phyloP scores from a whole-genome alignment of 805 yeast species.

The Kazachstania africana region DNA sequence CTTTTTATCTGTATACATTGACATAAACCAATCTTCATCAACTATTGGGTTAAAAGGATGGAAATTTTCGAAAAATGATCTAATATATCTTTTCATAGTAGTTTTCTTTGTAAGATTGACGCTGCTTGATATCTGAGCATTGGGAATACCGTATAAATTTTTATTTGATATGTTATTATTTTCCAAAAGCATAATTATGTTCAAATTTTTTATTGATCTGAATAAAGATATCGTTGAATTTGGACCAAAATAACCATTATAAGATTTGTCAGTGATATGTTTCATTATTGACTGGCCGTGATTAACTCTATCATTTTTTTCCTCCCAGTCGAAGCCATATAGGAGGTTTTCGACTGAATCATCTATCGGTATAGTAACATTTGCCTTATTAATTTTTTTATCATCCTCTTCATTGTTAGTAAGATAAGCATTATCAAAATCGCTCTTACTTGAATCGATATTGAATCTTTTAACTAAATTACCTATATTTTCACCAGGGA shows the following conservation, averaged over 20 bases:
- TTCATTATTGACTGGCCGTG: neutral
- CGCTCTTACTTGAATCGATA: too few species aligned
- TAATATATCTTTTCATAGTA: conserved; percentile 26
- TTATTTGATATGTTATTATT: neutral
- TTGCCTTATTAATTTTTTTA: neutral
- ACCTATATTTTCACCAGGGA: conserved; percentile 39
- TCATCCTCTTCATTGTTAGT: neutral
- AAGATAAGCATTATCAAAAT: too few species aligned
- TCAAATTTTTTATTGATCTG: conserved; percentile 28
- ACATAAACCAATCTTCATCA: conserved; percentile 41
- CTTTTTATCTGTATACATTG: too few species aligned
- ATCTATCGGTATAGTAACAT: conserved; percentile 2
- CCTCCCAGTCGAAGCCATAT: conserved; percentile 51
- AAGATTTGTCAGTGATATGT: neutral
- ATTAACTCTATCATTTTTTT: conserved; percentile 24
- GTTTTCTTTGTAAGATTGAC: conserved; percentile 2
- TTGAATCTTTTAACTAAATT: too few species aligned
- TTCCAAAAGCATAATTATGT: neutral
- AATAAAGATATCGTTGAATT: conserved; percentile 49
- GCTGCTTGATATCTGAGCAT: too few species aligned
- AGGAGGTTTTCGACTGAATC: conserved; percentile 32
- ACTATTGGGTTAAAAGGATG: conserved; percentile 54
- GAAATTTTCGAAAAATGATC: conserved; percentile 44
- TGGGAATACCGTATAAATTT: too few species aligned
- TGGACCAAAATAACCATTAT: conserved; percentile 47